These are phyloP conservation scores for Phialophora expanda DNA, from an alignment of 2,329 filamentous ascomycete species.

Conservation along the genomic window DNA sequence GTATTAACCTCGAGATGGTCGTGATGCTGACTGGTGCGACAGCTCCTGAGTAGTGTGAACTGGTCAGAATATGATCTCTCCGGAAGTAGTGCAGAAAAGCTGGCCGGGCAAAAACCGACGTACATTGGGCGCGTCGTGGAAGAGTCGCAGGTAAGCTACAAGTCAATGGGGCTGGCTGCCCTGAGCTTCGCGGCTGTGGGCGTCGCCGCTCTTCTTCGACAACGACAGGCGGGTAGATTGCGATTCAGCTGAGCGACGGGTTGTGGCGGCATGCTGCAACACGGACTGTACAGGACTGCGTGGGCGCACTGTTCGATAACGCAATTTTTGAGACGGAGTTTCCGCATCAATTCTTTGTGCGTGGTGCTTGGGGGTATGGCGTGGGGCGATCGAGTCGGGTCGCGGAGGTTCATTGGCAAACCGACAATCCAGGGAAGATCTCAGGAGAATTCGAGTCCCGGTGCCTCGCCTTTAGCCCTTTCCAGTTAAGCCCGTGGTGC, in stretches of 20 bases:
- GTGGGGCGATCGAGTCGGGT: conserved; percentile 3
- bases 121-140: conserved; percentile 46
- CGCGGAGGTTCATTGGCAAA: conserved; percentile 11
- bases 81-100: conserved; percentile 35
- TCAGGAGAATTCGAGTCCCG: conserved; percentile 18
- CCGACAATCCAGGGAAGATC: conserved; percentile 15
- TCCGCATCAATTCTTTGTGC: neutral
- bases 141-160: conserved; percentile 44
- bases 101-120: conserved; percentile 23
- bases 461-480: conserved; percentile 8
- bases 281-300: neutral
- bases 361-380: neutral
- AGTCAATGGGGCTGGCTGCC: conserved; percentile 69
- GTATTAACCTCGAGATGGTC: neutral
- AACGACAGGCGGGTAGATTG: conserved; percentile 23
- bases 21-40: conserved; percentile 15
- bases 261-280: neutral
- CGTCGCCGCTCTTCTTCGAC: conserved; percentile 30
- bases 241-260: neutral
- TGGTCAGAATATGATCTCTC: conserved; percentile 42
- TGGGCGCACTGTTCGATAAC: neutral
- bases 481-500: conserved; percentile 13
- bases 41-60: conserved; percentile 41
- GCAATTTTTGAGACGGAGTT: neutral
- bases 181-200: conserved; percentile 70